These are phyloP conservation scores for Xylaria cubensis DNA, from an alignment of 495 filamentous ascomycete species.

Conservation along the genomic window DNA sequence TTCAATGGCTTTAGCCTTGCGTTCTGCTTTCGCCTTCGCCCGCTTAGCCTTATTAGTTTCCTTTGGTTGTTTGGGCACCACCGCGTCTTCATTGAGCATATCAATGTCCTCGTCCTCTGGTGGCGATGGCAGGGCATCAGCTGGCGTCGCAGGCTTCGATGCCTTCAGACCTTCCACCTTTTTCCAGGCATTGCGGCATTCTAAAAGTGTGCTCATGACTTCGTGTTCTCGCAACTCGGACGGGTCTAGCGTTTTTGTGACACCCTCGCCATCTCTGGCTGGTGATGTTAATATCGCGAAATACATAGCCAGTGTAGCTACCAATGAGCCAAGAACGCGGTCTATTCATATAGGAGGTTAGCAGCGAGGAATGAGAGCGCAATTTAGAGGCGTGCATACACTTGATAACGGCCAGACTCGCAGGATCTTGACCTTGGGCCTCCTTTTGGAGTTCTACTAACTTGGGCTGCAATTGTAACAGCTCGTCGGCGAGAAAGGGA, in stretches of 20 bases:
- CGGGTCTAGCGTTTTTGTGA: conserved; percentile 65
- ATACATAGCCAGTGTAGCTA: conserved; percentile 88
- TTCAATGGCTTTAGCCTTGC: conserved; percentile 48
- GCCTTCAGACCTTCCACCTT: conserved; percentile 67
- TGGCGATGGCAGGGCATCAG: conserved; percentile 43
- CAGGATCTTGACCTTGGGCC: conserved; percentile 61
- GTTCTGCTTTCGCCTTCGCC: conserved; percentile 42
- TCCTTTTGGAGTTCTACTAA: conserved; percentile 61
- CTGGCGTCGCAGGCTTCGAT: conserved; percentile 27
- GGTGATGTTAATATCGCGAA: conserved; percentile 87
- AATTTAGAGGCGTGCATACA: conserved; percentile 25
- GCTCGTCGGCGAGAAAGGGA: conserved; percentile 81
- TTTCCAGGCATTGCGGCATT: conserved; percentile 81
- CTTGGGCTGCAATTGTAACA: conserved; percentile 70
- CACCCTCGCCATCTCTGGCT: conserved; percentile 56
- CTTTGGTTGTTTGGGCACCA: conserved; percentile 34
- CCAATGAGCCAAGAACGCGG: conserved; percentile 79
- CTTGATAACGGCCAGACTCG: conserved; percentile 68
- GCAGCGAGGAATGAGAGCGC: conserved; percentile 14
- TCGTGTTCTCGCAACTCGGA: conserved; percentile 82
- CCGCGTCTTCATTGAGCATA: conserved; percentile 38
- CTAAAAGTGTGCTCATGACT: conserved; percentile 83
- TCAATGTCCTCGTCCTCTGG: conserved; percentile 44
- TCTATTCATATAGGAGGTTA: conserved; percentile 31
- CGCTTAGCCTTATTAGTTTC: conserved; percentile 48